phyloP scores from a whole-genome alignment of 2,329 filamentous ascomycete species.

The Talaromyces sp. region DNA sequence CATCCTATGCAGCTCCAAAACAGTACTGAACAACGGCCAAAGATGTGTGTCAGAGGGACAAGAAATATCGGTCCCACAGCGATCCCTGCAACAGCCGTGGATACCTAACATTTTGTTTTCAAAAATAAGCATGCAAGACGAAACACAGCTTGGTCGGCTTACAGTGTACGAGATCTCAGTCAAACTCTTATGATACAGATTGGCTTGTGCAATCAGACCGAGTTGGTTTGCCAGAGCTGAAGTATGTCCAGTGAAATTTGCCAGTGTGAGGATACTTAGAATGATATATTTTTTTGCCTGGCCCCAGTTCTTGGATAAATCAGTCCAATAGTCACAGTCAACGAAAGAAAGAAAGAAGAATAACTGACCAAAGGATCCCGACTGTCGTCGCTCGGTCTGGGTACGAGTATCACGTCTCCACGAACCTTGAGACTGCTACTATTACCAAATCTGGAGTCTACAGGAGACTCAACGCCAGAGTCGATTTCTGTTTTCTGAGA shows the following conservation, averaged over 20 bases:
- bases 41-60: conserved; percentile 8
- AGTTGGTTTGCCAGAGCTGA: conserved; percentile 8
- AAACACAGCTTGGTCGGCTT: neutral
- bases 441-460: neutral
- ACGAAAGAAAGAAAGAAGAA: neutral
- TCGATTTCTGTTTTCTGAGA: neutral
- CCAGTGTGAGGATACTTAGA: conserved; percentile 4
- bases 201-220: conserved; percentile 12
- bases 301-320: conserved; percentile 8
- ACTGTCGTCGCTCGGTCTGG: conserved; percentile 4
- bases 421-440: conserved; percentile 2
- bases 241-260: conserved; percentile 5
- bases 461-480: neutral
- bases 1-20: conserved; percentile 7
- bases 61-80: conserved; percentile 2
- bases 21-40: conserved; percentile 7
- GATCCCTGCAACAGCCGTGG: conserved; percentile 5
- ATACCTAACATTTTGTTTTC: neutral
- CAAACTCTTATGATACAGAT: conserved; percentile 13
- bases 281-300: conserved; percentile 8
- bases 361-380: conserved; percentile 7
- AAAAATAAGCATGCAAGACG: neutral
- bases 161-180: conserved; percentile 14
- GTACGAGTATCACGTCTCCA: conserved; percentile 7
- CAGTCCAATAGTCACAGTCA: neutral